These are phyloP conservation scores for Cryptosporidium bovis DNA, from an alignment of 169 alveolate genomes.

Conservation along the genomic window DNA sequence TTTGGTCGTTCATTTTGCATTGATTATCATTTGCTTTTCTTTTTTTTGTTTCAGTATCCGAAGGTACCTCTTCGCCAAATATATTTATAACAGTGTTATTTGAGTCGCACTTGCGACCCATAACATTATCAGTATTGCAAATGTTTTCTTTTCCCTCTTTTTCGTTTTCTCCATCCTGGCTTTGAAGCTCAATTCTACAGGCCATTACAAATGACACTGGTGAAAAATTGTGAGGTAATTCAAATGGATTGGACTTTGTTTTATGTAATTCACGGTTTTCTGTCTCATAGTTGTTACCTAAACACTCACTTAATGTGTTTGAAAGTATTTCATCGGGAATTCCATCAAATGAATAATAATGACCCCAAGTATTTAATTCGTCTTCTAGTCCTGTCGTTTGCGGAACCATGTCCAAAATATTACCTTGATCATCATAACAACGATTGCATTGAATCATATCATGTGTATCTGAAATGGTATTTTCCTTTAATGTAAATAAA, in stretches of 20 bases:
- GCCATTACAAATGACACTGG: constrained; percentile 75
- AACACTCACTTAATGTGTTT: constrained; percentile 41
- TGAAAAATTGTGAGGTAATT: constrained; percentile 37
- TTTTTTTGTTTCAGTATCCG: background rate
- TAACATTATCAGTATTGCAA: background rate
- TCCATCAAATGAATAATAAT: constrained; percentile 21
- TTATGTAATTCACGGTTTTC: background rate
- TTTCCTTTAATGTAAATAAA: constrained; percentile 81
- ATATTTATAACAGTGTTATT: constrained; percentile 41
- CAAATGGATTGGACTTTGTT: constrained; percentile 26
- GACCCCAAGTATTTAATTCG: constrained; percentile 69
- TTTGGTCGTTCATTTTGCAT: background rate
- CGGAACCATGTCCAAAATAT: constrained; percentile 40
- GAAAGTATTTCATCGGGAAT: constrained; percentile 66
- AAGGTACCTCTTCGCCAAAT: constrained; percentile 11
- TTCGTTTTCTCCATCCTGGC: constrained; percentile 3
- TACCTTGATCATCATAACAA: constrained; percentile 65
- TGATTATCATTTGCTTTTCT: background rate
- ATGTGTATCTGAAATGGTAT: constrained; percentile 85
- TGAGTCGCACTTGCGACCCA: background rate
- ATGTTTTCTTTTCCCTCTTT: background rate
- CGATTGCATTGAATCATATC: constrained; percentile 84
- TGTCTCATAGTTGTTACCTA: background rate
- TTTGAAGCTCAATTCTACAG: constrained; percentile 62
- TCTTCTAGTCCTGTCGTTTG: constrained; percentile 56